Evolutionary conservation across 2,329 filamentous ascomycete genomes (phyloP).

Genomic region (Diaporthe nobilis): DNA sequence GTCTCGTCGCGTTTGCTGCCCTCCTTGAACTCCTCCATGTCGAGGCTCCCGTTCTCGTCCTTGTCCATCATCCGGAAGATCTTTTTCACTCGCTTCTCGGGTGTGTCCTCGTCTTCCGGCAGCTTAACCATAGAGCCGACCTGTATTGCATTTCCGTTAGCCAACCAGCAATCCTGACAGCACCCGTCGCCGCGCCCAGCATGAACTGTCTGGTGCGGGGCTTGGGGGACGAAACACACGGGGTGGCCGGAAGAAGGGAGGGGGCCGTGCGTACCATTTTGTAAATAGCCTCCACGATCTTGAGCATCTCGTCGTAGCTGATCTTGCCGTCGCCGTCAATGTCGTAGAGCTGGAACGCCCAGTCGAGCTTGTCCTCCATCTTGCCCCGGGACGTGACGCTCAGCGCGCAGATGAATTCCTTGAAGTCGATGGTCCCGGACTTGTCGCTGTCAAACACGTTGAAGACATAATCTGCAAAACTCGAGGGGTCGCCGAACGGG

Average conservation of each 20-base stretch:
- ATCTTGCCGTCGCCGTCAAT: conserved; percentile 99
- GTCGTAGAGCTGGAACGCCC: conserved; percentile 99
- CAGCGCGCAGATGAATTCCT: conserved; percentile 98
- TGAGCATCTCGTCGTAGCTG: conserved; percentile 98
- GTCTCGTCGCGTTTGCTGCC: conserved; percentile 99
- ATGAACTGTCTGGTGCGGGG: no score
- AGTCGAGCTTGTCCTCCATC: conserved; percentile 99
- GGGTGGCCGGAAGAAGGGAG: not conserved
- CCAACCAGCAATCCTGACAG: not conserved
- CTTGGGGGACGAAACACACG: not conserved
- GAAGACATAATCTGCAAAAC: conserved; percentile 99
- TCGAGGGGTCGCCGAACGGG: conserved; percentile 96
- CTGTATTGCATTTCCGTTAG: conserved; percentile 59
- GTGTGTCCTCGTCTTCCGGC: conserved; percentile 98
- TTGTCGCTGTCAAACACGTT: conserved; percentile 99
- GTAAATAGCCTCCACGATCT: conserved; percentile 99
- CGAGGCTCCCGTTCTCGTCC: conserved; percentile 96
- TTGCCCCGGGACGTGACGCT: conserved; percentile 97
- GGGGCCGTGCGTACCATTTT: conserved; percentile 82
- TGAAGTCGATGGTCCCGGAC: conserved; percentile 98
- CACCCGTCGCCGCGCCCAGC: no score
- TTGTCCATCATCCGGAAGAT: conserved; percentile 99
- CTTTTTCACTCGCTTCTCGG: conserved; percentile 97
- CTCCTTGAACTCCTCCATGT: conserved; percentile 99
- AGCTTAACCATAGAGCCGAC: conserved; percentile 99